phyloP scores from a whole-genome alignment of 2,329 filamentous ascomycete species.

The Parastagonospora avenae region DNA sequence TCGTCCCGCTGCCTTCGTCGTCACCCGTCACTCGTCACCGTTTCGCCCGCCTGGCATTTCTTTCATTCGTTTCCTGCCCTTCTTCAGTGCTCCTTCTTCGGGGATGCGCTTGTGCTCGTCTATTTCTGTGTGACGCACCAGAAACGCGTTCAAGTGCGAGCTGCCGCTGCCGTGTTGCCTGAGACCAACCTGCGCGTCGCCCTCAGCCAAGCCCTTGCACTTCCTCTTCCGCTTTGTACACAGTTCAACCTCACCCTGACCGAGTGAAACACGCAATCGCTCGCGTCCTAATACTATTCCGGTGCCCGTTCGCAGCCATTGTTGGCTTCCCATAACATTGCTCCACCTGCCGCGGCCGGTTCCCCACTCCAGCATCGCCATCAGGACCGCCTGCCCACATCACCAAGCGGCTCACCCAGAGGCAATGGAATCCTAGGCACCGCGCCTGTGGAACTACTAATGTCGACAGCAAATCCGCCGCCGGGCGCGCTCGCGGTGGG shows the following conservation, averaged over 20 bases:
- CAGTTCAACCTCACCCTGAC: constrained; percentile 20
- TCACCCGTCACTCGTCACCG: constrained; percentile 19
- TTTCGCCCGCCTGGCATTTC: constrained; percentile 30
- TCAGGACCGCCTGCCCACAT: neutral
- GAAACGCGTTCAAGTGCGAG: constrained; percentile 33
- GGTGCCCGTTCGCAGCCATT: constrained; percentile 1
- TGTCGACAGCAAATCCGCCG: constrained; percentile 51
- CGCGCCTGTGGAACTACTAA: constrained; percentile 27
- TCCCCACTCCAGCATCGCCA: neutral
- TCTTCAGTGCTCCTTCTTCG: constrained; percentile 37
- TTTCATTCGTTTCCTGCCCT: constrained; percentile 30
- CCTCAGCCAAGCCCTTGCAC: constrained; percentile 22
- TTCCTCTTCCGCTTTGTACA: constrained; percentile 14
- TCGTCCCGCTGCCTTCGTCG: constrained; percentile 13
- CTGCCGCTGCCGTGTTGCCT: constrained; percentile 26
- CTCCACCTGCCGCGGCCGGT: neutral
- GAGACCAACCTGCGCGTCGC: constrained; percentile 28
- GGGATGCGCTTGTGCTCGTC: constrained; percentile 33
- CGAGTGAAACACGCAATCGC: constrained; percentile 22
- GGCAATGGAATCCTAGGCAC: constrained; percentile 38
- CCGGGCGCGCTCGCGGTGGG: constrained; percentile 49
- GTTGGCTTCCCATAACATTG: constrained; percentile 5
- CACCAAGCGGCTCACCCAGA: constrained; percentile 1
- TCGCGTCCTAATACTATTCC: constrained; percentile 12
- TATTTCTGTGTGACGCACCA: constrained; percentile 26